phyloP scores from a whole-genome alignment of 345 rosid genomes.

The Eucalyptus sp. region DNA sequence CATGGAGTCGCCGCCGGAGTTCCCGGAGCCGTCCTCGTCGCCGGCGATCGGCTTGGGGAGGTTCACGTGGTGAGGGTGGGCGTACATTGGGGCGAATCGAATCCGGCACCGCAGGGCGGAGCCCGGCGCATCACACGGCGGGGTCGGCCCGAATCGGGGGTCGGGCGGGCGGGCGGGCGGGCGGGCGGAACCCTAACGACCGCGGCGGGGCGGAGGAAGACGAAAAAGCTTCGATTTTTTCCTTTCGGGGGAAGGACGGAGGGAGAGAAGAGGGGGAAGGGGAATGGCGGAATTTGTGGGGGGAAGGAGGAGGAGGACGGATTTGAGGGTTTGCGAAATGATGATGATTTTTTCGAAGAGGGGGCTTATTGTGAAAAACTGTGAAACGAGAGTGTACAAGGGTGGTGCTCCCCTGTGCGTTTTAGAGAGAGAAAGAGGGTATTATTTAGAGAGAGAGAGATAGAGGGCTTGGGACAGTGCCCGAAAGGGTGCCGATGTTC shows the following conservation, averaged over 20 bases:
- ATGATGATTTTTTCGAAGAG: not conserved
- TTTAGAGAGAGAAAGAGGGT: not conserved
- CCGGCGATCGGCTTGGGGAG: slow-evolving; percentile 31
- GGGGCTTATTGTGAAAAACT: not conserved
- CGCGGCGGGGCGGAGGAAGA: not conserved
- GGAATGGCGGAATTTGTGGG: not conserved
- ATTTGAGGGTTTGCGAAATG: not conserved
- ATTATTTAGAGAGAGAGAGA: not conserved
- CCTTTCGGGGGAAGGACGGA: no score
- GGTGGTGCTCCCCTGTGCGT: not conserved
- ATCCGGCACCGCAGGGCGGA: not conserved
- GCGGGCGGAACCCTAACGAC: not conserved
- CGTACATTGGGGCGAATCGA: slow-evolving; percentile 35
- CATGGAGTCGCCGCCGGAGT: slow-evolving; percentile 24
- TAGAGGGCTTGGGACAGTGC: not conserved
- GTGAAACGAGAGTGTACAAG: not conserved
- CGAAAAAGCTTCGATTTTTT: not conserved
- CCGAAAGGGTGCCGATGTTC: not conserved
- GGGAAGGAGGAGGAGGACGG: not conserved
- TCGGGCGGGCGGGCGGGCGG: not conserved
- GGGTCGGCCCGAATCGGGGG: not conserved
- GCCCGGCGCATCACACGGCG: not conserved
- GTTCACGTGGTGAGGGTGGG: slow-evolving; percentile 41
- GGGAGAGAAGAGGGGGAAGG: not conserved
- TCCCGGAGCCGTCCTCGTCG: slow-evolving; percentile 16